Base-by-base conservation (phyloP, 306 rosid genomes). In the Astragalus glycyphyllos region DNA sequence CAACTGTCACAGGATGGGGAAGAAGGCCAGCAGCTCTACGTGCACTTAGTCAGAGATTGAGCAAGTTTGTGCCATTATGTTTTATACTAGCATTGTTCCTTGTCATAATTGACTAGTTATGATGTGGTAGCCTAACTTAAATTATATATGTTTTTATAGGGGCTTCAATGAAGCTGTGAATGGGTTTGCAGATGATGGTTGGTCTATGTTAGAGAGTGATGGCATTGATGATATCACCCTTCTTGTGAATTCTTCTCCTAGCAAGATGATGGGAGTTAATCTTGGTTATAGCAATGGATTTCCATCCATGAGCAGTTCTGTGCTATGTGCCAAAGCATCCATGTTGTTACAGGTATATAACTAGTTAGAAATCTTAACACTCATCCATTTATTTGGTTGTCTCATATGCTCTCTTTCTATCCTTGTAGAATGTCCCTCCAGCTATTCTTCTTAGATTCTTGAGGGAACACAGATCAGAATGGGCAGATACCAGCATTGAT, bases 401-500 rank as follows among this genome's bases (percentile, higher is more conserved):
- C 23, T 73, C 14, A 23, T 71, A 23, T 26, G 11, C 44, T 38
- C 47, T 16, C 57, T 58, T 54, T 67, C 26, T 49, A 42, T 81
- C 58, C 32, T 65, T 79, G 68, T 66, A 94, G 99, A 86, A 94
- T 85, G 99, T 94, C 59, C 94, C 99, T 75, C 99, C 97, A 15
- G 96, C 97, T 45, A 82, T 94, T 77, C 97, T 94, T 69, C 86
- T 94, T 50, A 84, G 99, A 79, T 94, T 94, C 77, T 81, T 94
- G 82, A 74, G 99, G 57, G 97, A 94, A 76, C 97, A 94, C 81
- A 83, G 99, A 50, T 94, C 97, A 41, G 99, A 94, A 80, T 94
- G 99, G 99, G 99, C 99, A 44, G 99, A 91, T 81, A 91, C 89
- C 83, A 89, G 89, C 35, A 94, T 94, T 75, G 99, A 94, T 86